These are phyloP conservation scores for Staphylotrichum longicolle DNA, from an alignment of 495 filamentous ascomycete species.

Conservation along the genomic window DNA sequence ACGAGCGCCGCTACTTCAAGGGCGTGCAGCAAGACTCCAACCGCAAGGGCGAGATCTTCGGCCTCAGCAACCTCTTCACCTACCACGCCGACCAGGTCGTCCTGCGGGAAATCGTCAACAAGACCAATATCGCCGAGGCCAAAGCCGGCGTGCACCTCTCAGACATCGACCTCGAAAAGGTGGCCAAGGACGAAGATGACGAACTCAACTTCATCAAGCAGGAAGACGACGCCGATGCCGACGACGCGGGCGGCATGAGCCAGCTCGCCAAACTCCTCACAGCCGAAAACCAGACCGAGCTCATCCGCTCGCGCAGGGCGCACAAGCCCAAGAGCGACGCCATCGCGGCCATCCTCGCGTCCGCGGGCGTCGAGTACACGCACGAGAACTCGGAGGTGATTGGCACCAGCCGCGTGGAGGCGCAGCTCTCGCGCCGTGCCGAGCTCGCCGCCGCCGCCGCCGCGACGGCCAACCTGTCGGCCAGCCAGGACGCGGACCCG, in stretches of 20 bases:
- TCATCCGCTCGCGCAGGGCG: conserved; percentile 20
- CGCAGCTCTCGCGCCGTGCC: conserved; percentile 71
- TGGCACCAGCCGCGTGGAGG: conserved; percentile 82
- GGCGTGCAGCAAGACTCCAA: conserved; percentile 82
- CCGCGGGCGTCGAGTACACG: conserved; percentile 89
- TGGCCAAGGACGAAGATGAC: conserved; percentile 54
- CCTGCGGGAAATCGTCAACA: conserved; percentile 90
- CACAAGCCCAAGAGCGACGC: conserved; percentile 61
- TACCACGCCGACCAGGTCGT: conserved; percentile 78
- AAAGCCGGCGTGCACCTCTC: conserved; percentile 78
- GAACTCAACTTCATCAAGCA: conserved; percentile 42
- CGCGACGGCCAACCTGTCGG: background rate
- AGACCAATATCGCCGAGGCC: conserved; percentile 94
- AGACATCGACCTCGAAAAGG: conserved; percentile 66
- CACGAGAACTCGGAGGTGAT: conserved; percentile 97
- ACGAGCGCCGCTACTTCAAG: conserved; percentile 91
- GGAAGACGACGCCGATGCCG: conserved; percentile 36
- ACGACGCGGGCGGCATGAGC: conserved; percentile 65
- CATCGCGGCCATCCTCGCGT: conserved; percentile 83
- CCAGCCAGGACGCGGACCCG: conserved; percentile 6
- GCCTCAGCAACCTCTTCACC: conserved; percentile 79
- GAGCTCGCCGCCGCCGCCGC: conserved; percentile 57
- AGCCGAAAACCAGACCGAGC: conserved; percentile 47
- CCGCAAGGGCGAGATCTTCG: conserved; percentile 89
- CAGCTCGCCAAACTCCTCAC: conserved; percentile 72